A percentile compares a stretch with the other conserved stretches of the same genome.
Evolutionary conservation across 2,329 filamentous ascomycete species (phyloP).

Genomic region (Cytospora mali): DNA sequence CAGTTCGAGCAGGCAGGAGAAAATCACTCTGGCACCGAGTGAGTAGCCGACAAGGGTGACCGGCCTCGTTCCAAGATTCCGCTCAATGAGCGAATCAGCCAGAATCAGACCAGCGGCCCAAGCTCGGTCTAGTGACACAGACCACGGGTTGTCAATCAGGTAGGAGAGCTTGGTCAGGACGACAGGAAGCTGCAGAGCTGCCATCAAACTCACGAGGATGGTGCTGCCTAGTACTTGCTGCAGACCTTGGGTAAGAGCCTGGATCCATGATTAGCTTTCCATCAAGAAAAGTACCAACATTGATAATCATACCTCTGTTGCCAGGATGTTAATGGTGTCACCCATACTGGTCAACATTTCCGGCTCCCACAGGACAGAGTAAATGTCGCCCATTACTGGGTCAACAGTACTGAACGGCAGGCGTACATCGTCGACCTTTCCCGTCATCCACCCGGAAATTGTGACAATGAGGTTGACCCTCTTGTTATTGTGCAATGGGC

Average conservation of each 20-base stretch:
- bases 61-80: slow-evolving; percentile 86
- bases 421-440: slow-evolving; percentile 94
- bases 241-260: slow-evolving; percentile 93
- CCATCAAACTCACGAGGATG: slow-evolving; percentile 86
- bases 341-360: slow-evolving; percentile 98
- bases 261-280: slow-evolving; percentile 13
- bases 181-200: slow-evolving; percentile 87
- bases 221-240: slow-evolving; percentile 94
- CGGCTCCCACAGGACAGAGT: slow-evolving; percentile 95
- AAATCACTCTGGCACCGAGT: slow-evolving; percentile 88
- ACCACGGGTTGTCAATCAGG: slow-evolving; percentile 98
- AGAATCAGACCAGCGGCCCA: slow-evolving; percentile 88
- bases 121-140: slow-evolving; percentile 89
- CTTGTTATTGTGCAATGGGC: slow-evolving; percentile 97
- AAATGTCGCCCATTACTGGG: slow-evolving; percentile 96
- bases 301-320: slow-evolving; percentile 73
- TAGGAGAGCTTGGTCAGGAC: slow-evolving; percentile 93
- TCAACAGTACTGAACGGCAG: slow-evolving; percentile 95
- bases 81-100: slow-evolving; percentile 89
- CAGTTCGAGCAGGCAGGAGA: slow-evolving; percentile 85
- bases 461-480: slow-evolving; percentile 94
- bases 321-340: slow-evolving; percentile 97
- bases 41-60: slow-evolving; percentile 96
- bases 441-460: slow-evolving; percentile 97
- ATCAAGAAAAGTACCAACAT: slow-evolving; percentile 29